These are phyloP conservation scores for Neonectria neomacrospora DNA, from an alignment of 2,329 filamentous ascomycete species.

Conservation along the genomic window DNA sequence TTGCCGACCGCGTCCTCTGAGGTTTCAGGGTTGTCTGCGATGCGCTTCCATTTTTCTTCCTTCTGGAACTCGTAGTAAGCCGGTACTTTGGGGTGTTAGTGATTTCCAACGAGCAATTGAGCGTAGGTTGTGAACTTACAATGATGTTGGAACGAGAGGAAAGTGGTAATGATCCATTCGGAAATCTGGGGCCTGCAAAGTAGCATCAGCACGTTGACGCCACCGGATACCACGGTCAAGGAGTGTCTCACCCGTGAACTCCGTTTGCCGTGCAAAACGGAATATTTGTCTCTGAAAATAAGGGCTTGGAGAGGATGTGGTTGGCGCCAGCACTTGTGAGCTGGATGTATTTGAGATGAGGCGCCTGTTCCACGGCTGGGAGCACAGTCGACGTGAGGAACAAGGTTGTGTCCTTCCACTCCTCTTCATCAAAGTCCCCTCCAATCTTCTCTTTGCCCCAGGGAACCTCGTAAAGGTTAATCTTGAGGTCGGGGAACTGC, in stretches of 20 bases:
- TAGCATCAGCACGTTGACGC: not conserved
- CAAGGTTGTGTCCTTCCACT: conserved; percentile 62
- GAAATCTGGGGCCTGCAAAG: conserved; percentile 62
- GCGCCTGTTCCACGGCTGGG: conserved; percentile 56
- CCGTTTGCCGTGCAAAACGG: conserved; percentile 66
- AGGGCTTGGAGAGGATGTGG: conserved; percentile 55
- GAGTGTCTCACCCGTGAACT: conserved; percentile 61
- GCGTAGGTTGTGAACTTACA: conserved; percentile 48
- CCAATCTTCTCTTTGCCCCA: conserved; percentile 44
- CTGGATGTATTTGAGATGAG: conserved; percentile 64
- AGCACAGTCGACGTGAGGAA: conserved; percentile 57
- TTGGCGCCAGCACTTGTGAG: conserved; percentile 66
- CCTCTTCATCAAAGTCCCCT: conserved; percentile 46
- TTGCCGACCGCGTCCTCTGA: conserved; percentile 59
- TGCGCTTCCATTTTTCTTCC: conserved; percentile 56
- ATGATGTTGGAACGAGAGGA: conserved; percentile 60
- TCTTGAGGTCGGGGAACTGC: conserved; percentile 57
- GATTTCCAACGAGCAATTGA: not conserved
- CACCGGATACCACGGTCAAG: accelerated
- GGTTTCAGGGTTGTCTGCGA: conserved; percentile 31
- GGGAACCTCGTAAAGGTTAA: conserved; percentile 47
- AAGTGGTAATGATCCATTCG: conserved; percentile 66
- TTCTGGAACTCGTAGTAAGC: conserved; percentile 58
- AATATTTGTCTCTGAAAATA: conserved; percentile 63
- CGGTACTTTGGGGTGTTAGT: conserved; percentile 50